Base-by-base conservation (phyloP, 768 basidiomycete genomes). In the Phlegmacium glaucopus region DNA sequence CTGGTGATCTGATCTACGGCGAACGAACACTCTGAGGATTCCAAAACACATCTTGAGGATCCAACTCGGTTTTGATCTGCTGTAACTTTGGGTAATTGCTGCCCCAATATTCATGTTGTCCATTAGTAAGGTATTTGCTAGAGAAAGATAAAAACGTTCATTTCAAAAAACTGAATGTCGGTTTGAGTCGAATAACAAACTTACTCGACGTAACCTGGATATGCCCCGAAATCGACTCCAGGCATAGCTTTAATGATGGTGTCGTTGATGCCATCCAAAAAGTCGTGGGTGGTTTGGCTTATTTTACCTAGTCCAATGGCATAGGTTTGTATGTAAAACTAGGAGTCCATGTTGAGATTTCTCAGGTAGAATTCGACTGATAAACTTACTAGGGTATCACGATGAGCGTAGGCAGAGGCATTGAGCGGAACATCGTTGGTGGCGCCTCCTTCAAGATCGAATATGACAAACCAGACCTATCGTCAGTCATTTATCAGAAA, bases 301-400 rank as follows among this genome's bases (percentile, higher is more conserved):
- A 37, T 41, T 48, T 42, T 48, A 9, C 40, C 47, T 15, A 42
- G 30, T 11, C 47, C 40, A n/a, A 48, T 36, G 4, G 34, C 47
- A 16, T 48, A 48, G n/a, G 39, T 48, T 42, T 48, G 47, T 13
- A 48, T 39, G 16, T 48, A 48, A 34, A 36, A 48, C 47, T 48
- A 16, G 18, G 22, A 9, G 27, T 34, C 10, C 32, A 34, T 6
- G n/a, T 34, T 10, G 6, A 3, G 11, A 6, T 34, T 6, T 34
- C 11, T n/a, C n/a, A n/a, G n/a, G n/a, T n/a, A n/a, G n/a, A n/a
- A 10, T 34, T 2, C 4, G 3, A 34, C 6, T 10, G 32, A 34
- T 34, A n/a, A 28, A 26, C 40, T 1, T 42, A 48, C 47, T 22
- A 48, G 40, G 5, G 47, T 48, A 13, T 48, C 40, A 18, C 47